Base-by-base conservation (phyloP, 352 stramenopile genomes). In the Phytopythium kandeliae region DNA sequence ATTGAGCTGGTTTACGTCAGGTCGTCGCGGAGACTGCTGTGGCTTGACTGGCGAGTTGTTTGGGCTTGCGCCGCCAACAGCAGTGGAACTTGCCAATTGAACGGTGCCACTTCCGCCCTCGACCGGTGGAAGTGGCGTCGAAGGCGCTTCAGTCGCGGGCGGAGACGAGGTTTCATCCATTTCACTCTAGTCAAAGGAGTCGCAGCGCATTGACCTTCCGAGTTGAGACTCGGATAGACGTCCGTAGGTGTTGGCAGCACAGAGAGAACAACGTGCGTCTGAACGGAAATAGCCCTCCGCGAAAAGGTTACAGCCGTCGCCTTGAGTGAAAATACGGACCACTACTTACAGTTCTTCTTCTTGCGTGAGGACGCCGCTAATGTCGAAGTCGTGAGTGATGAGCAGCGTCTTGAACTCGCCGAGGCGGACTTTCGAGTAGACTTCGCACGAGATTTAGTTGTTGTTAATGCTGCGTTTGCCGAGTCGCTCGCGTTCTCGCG, bases 1-100 rank as follows among this genome's bases (percentile, higher is more conserved):
- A 15, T 55, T 75, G 56, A 78, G 62, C 52, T 69, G 52, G 36
- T 75, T 78, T 16, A 21, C 26, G 35, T 62, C 53, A 5, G 64
- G 61, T 41, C 71, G 73, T 6, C 35, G 47, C 1, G 60, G 56
- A 9, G 56, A 61, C 4, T 9, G n/a, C 13, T 13, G 12, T 16
- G 37, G 7, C 17, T 36, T 43, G 22, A 16, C 4, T 1, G 47
- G 25, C 12, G 31, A 35, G 8, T 19, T 53, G 22, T 4, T 44
- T 24, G 40, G 19, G 24, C 40, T 46, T 13, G 13, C 21, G n/a
- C 8, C 2, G 24, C 25, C 25, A 4, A 7, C 22, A 17, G 22
- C 40, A n/a, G 15, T 24, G 3, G 12, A 4, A 15, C 12, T 19
- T 13, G 40, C 4, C 40, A 31, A 0, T 31, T 46, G 40, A 11